Evolutionary conservation across 176 grass and related monocot genomes (phyloP).

Genomic region (Elaeis guineensis): DNA sequence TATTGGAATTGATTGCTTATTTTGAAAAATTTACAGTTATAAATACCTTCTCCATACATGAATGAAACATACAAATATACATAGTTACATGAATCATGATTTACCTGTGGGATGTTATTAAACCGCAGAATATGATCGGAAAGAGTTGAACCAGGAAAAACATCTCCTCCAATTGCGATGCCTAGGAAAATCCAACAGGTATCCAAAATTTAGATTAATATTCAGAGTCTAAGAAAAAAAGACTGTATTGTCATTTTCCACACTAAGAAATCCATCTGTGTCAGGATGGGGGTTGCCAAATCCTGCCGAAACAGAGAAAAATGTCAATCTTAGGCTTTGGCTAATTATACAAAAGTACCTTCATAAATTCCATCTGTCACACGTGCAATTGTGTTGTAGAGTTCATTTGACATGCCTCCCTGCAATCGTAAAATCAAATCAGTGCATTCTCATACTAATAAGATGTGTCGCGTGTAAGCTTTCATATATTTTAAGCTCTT

Average conservation of each 20-base stretch:
- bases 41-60: too few species aligned
- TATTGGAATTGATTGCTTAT: too few species aligned
- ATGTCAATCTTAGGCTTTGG: background rate
- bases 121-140: conserved; percentile 94
- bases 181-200: conserved; percentile 30
- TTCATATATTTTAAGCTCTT: too few species aligned
- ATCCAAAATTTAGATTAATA: background rate
- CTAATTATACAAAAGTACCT: conserved; percentile 32
- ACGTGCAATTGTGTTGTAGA: conserved; percentile 95
- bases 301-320: background rate
- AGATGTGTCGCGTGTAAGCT: too few species aligned
- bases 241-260: too few species aligned
- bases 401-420: conserved; percentile 98
- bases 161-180: conserved; percentile 98
- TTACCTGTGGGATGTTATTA: conserved; percentile 96
- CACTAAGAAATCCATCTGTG: too few species aligned
- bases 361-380: conserved; percentile 99
- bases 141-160: conserved; percentile 96
- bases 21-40: too few species aligned
- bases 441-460: too few species aligned
- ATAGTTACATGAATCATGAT: background rate
- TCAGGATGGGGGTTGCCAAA: too few species aligned
- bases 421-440: conserved; percentile 30
- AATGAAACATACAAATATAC: too few species aligned
- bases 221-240: too few species aligned